phyloP scores from a whole-genome alignment of 2,329 filamentous ascomycete genomes.

The Curvularia eragrostidis region DNA sequence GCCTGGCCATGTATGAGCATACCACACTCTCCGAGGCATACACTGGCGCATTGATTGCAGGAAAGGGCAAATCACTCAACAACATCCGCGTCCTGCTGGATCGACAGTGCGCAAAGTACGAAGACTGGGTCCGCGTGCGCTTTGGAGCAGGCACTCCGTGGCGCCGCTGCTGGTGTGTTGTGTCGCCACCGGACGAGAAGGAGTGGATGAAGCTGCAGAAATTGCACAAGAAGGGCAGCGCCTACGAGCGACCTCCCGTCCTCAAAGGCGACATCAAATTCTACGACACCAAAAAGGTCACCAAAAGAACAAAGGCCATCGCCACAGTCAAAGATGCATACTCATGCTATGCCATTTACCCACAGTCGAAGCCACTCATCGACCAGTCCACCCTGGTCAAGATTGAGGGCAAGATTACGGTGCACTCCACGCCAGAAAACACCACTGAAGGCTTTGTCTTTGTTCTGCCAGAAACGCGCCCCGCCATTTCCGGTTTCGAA shows the following conservation, averaged over 20 bases:
- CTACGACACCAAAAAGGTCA: slow-evolving; percentile 88
- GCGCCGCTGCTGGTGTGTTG: slow-evolving; percentile 96
- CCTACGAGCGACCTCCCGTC: slow-evolving; percentile 77
- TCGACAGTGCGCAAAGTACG: slow-evolving; percentile 74
- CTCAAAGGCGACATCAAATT: slow-evolving; percentile 93
- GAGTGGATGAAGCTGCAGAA: slow-evolving; percentile 85
- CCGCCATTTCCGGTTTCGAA: slow-evolving; percentile 93
- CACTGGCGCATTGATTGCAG: slow-evolving; percentile 92
- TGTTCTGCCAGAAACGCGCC: slow-evolving; percentile 92
- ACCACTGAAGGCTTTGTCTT: slow-evolving; percentile 94
- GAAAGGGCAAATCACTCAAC: slow-evolving; percentile 87
- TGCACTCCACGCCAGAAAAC: slow-evolving; percentile 79
- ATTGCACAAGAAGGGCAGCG: slow-evolving; percentile 77
- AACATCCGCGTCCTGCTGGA: slow-evolving; percentile 91
- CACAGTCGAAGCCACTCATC: slow-evolving; percentile 90
- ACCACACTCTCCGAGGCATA: slow-evolving; percentile 94
- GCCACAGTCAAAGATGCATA: slow-evolving; percentile 91
- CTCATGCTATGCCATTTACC: slow-evolving; percentile 93
- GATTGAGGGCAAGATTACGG: slow-evolving; percentile 87
- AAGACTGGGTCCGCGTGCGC: slow-evolving; percentile 93
- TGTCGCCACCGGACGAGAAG: slow-evolving; percentile 92
- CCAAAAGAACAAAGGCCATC: slow-evolving; percentile 88
- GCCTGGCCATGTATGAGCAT: slow-evolving; percentile 93
- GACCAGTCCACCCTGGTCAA: slow-evolving; percentile 95
- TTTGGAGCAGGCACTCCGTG: slow-evolving; percentile 96